Conservation (phyloP, 106 monocot genomes). For the Platanthera zijinensis region DNA sequence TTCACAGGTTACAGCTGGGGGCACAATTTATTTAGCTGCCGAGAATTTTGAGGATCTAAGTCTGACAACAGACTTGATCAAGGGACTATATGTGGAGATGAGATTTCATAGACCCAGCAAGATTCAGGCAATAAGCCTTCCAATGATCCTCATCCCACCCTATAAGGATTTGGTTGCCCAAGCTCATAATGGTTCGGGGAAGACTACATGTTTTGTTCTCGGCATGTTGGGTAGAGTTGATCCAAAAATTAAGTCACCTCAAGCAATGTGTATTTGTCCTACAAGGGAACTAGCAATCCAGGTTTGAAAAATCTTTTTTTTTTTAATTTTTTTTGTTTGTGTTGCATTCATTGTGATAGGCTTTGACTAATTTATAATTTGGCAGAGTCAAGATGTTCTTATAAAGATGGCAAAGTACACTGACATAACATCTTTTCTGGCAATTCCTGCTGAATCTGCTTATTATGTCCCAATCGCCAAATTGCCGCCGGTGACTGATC, state of each 20-base stretch:
- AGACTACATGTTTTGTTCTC: conserved; percentile 95
- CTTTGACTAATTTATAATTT: neutral
- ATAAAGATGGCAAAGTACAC: conserved; percentile 84
- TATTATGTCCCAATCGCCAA: conserved; percentile 47
- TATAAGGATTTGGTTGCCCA: conserved; percentile 86
- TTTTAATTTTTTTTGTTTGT: neutral
- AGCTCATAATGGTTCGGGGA: conserved; percentile 95
- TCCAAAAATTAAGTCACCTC: conserved; percentile 49
- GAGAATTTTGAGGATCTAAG: conserved; percentile 71
- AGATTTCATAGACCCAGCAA: conserved; percentile 82
- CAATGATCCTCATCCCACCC: conserved; percentile 91
- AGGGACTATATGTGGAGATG: conserved; percentile 85
- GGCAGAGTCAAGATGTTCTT: conserved; percentile 76
- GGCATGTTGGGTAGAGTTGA: conserved; percentile 91
- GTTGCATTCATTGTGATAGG: neutral
- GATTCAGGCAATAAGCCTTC: conserved; percentile 86
- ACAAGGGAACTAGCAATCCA: conserved; percentile 80
- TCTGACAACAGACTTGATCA: conserved; percentile 62
- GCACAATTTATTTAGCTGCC: conserved; percentile 72
- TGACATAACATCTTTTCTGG: conserved; percentile 74
- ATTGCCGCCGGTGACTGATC: conserved; percentile 69
- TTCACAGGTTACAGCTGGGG: conserved; percentile 60
- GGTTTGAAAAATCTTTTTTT: conserved; percentile 14
- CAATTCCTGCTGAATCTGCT: conserved; percentile 59
- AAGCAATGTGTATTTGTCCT: conserved; percentile 91